These are phyloP conservation scores for Mycena capillaripes DNA, from an alignment of 768 basidiomycete genomes.

Conservation along the genomic window DNA sequence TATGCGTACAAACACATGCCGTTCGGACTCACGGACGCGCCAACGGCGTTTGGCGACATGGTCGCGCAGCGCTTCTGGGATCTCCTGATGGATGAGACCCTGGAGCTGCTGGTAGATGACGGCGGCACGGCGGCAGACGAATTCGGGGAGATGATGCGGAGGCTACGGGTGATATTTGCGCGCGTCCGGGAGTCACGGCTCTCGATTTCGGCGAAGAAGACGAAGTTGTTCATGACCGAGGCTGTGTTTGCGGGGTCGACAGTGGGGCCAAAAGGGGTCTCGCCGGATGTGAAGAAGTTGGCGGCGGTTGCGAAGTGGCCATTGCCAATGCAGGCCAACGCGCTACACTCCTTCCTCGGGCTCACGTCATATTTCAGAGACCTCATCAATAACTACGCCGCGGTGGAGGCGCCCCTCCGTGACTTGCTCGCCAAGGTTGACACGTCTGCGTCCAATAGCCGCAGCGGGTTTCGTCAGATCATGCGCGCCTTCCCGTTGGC, in stretches of 20 bases:
- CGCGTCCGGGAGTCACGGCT: slow-evolving; percentile 44
- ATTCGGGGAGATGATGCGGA: slow-evolving; percentile 45
- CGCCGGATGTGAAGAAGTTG: slow-evolving; percentile 52
- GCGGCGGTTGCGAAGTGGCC: slow-evolving; percentile 53
- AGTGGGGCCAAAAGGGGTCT: slow-evolving; percentile 49
- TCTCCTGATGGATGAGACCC: slow-evolving; percentile 33
- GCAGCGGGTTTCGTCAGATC: slow-evolving; percentile 42
- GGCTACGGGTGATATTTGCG: slow-evolving; percentile 44
- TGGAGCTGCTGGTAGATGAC: slow-evolving; percentile 57
- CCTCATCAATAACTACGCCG: slow-evolving; percentile 51
- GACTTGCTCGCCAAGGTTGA: slow-evolving; percentile 46
- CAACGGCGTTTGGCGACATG: slow-evolving; percentile 49
- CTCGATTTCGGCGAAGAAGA: slow-evolving; percentile 53
- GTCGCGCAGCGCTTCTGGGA: slow-evolving; percentile 43
- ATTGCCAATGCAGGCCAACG: slow-evolving; percentile 41
- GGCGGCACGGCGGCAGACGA: slow-evolving; percentile 47
- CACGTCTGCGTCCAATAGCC: slow-evolving; percentile 35
- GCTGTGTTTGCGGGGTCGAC: slow-evolving; percentile 51
- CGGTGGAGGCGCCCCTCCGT: slow-evolving; percentile 46
- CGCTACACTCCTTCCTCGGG: slow-evolving; percentile 51
- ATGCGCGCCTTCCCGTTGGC: slow-evolving; percentile 38
- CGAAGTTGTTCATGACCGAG: slow-evolving; percentile 50
- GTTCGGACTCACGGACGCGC: slow-evolving; percentile 56
- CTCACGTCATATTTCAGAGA: slow-evolving; percentile 50
- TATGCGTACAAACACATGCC: slow-evolving; percentile 52